Conservation (phyloP, 1,139 yeast genomes). For the Pichia sp. region DNA sequence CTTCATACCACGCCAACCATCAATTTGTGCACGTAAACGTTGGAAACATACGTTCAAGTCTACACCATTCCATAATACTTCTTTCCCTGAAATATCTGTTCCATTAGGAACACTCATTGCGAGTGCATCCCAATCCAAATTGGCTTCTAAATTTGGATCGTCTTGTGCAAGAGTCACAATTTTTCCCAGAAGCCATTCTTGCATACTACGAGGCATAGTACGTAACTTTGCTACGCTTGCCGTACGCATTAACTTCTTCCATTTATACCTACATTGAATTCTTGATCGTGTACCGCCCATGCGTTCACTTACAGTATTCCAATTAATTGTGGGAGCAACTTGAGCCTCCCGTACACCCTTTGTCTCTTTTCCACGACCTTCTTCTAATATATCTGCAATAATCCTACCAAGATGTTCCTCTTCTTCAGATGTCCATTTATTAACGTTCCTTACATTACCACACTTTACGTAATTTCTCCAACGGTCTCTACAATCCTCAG, state of each 20-base stretch:
- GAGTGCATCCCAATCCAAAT: conserved; percentile 59
- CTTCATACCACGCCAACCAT: conserved; percentile 35
- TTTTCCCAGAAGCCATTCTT: conserved; percentile 51
- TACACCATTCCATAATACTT: conserved; percentile 36
- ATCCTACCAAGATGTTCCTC: conserved; percentile 56
- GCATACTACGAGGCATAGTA: conserved; percentile 44
- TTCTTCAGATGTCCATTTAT: conserved; percentile 75
- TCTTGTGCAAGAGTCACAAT: conserved; percentile 33
- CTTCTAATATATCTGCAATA: conserved; percentile 38
- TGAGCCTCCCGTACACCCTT: conserved; percentile 8
- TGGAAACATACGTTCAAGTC: conserved; percentile 43
- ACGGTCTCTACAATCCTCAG: conserved; percentile 93
- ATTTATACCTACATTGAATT: conserved; percentile 90
- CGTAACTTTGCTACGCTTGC: conserved; percentile 47
- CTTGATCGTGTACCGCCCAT: conserved; percentile 87
- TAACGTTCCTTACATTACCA: conserved; percentile 64
- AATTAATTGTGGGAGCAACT: conserved; percentile 48
- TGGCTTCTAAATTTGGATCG: conserved; percentile 24
- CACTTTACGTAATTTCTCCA: conserved; percentile 95
- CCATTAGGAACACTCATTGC: conserved; percentile 37
- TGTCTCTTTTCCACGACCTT: conserved; percentile 15
- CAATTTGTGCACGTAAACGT: conserved; percentile 33
- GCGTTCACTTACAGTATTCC: conserved; percentile 84
- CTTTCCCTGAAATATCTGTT: background rate
- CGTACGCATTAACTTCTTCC: conserved; percentile 73